These are phyloP conservation scores for Prunus padus DNA, from an alignment of 306 rosid species.

Conservation along the genomic window DNA sequence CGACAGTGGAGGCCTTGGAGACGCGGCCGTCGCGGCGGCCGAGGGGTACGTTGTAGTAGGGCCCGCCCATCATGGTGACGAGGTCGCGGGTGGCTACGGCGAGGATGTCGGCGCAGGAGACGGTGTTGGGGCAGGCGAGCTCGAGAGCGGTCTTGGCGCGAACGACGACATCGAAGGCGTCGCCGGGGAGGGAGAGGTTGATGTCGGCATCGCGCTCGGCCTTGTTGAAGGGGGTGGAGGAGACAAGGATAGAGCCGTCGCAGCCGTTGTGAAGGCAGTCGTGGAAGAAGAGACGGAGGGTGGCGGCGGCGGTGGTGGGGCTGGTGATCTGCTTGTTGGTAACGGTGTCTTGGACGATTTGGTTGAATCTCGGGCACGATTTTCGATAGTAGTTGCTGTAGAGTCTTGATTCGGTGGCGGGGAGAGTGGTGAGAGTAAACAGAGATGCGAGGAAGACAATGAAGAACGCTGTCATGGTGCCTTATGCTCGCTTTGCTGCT, in stretches of 20 bases:
- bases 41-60: constrained; percentile 36
- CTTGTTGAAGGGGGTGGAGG: constrained; percentile 44
- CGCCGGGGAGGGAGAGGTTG: constrained; percentile 55
- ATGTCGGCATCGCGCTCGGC: constrained; percentile 58
- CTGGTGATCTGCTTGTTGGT: constrained; percentile 49
- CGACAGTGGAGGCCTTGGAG: constrained; percentile 46
- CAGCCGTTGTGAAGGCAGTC: constrained; percentile 49
- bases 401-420: constrained; percentile 14
- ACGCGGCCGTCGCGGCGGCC: constrained; percentile 36
- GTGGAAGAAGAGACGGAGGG: constrained; percentile 46
- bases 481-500: background rate
- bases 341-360: constrained; percentile 37
- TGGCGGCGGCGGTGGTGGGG: constrained; percentile 46
- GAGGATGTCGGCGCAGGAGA: constrained; percentile 52
- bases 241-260: constrained; percentile 37
- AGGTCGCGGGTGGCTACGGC: constrained; percentile 50
- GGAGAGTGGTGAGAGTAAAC: background rate
- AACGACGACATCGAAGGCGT: constrained; percentile 43
- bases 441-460: constrained; percentile 12
- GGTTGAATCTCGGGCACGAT: constrained; percentile 36
- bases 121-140: constrained; percentile 46
- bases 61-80: constrained; percentile 46
- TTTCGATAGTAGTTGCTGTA: constrained; percentile 24
- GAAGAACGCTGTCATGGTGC: constrained; percentile 11
- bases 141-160: constrained; percentile 51